Percentiles rank a stretch among this genome's conserved stretches.
These are phyloP conservation scores for Ustilago trichophora DNA, from an alignment of 1,284 basidiomycete species.

Conservation along the genomic window DNA sequence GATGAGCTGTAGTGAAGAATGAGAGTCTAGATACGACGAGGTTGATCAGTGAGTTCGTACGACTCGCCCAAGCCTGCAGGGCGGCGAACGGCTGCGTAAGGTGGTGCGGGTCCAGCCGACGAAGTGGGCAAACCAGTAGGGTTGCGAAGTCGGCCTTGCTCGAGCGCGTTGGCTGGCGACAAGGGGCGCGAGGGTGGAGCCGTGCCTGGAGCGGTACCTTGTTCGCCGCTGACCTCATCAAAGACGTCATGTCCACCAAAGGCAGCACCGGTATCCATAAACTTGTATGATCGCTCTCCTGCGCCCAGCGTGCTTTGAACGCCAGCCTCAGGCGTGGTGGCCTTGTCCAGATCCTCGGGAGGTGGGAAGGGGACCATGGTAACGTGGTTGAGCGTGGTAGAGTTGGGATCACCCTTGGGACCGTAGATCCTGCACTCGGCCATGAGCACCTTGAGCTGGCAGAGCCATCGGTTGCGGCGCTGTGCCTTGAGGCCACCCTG, in stretches of 20 bases:
- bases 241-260: slow-evolving; percentile 38
- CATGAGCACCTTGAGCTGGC: slow-evolving; percentile 80
- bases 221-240: slow-evolving; percentile 22
- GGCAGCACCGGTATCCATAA: slow-evolving; percentile 40
- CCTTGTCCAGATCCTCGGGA: slow-evolving; percentile 14
- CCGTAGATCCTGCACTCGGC: slow-evolving; percentile 79
- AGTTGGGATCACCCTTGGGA: slow-evolving; percentile 71
- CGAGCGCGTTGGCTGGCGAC: slow-evolving; percentile 45
- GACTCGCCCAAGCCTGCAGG: slow-evolving; percentile 19
- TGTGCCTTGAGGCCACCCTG: slow-evolving; percentile 78
- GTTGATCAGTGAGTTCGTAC: slow-evolving; percentile 38
- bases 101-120: slow-evolving; percentile 28
- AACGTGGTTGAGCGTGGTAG: slow-evolving; percentile 20
- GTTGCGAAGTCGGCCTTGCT: slow-evolving; percentile 36
- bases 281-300: slow-evolving; percentile 35
- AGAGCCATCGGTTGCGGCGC: slow-evolving; percentile 90
- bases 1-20: too few relatives aligned
- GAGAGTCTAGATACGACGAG: slow-evolving; percentile 14
- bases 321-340: slow-evolving; percentile 26
- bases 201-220: slow-evolving; percentile 24
- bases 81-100: slow-evolving; percentile 23
- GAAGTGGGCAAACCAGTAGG: slow-evolving; percentile 23
- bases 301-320: slow-evolving; percentile 34
- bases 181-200: slow-evolving; percentile 37
- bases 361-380: slow-evolving; percentile 39